A percentile compares a stretch with the other conserved stretches of the same genome.
phyloP scores from a whole-genome alignment of 768 basidiomycete species.

The Mycena haematopus region DNA sequence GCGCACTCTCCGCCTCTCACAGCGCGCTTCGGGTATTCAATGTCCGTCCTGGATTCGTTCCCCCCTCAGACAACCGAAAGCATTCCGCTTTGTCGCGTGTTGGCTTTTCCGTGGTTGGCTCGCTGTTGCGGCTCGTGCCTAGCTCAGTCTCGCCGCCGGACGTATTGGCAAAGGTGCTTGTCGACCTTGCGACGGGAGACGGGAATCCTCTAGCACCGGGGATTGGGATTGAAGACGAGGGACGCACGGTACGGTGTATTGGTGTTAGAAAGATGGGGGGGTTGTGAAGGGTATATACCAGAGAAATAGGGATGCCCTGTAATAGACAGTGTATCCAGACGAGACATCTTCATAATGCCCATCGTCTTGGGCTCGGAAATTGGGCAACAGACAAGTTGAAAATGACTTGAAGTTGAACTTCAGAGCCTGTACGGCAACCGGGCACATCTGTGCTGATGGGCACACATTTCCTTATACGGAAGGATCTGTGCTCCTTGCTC shows the following conservation, averaged over 20 bases:
- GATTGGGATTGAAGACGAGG: conserved; percentile 33
- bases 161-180: conserved; percentile 31
- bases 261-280: conserved; percentile 17
- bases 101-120: not conserved
- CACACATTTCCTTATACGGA: too few species aligned
- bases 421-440: too few species aligned
- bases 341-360: too few species aligned
- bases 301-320: too few species aligned
- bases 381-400: too few species aligned
- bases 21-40: conserved; percentile 32
- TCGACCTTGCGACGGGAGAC: conserved; percentile 33
- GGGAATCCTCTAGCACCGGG: conserved; percentile 32
- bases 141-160: conserved; percentile 29
- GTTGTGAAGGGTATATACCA: too few species aligned
- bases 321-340: too few species aligned
- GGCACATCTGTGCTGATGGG: too few species aligned
- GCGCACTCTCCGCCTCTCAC: conserved; percentile 23
- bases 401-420: too few species aligned
- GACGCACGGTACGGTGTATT: conserved; percentile 21
- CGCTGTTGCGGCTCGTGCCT: conserved; percentile 13
- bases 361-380: too few species aligned
- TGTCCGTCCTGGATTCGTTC: conserved; percentile 33
- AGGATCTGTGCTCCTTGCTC: too few species aligned
- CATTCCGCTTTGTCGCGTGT: not conserved
- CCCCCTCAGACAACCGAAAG: conserved; percentile 32